These are phyloP conservation scores for Rhizoctonia solani DNA, from an alignment of 1,284 basidiomycete genomes.

Conservation along the genomic window DNA sequence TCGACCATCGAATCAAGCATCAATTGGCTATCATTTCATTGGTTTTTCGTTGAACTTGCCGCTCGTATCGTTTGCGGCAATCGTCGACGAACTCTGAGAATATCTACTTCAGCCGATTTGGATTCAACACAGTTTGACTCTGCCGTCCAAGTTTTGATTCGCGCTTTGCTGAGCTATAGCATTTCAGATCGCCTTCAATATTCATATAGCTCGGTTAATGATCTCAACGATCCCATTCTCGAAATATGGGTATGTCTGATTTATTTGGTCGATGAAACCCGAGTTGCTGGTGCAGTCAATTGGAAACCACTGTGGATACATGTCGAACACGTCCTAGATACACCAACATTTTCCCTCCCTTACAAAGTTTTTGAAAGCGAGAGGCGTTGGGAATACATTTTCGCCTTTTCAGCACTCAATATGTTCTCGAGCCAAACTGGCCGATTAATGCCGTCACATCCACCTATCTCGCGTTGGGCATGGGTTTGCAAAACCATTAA, in stretches of 20 bases:
- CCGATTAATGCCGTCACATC: constrained; percentile 62
- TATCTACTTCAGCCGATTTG: constrained; percentile 42
- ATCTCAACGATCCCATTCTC: constrained; percentile 72
- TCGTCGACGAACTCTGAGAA: constrained; percentile 39
- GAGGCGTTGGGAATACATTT: constrained; percentile 37
- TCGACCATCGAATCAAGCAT: neutral
- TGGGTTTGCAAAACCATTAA: constrained; percentile 57
- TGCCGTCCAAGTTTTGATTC: constrained; percentile 49
- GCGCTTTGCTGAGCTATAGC: constrained; percentile 58
- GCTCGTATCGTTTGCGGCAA: constrained; percentile 44
- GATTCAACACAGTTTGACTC: constrained; percentile 42
- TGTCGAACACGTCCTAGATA: constrained; percentile 7
- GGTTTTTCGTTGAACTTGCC: constrained; percentile 66
- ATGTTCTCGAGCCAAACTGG: constrained; percentile 69
- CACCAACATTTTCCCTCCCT: neutral
- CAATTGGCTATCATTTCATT: constrained; percentile 52
- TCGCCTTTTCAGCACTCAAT: constrained; percentile 50
- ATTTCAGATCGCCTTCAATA: constrained; percentile 55
- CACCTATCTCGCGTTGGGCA: constrained; percentile 60
- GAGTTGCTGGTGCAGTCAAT: neutral
- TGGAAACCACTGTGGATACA: constrained; percentile 30
- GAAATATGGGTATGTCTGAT: constrained; percentile 54
- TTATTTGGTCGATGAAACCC: constrained; percentile 20
- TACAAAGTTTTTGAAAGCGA: constrained; percentile 40
- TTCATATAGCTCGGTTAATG: constrained; percentile 48